Evolutionary conservation across 2,329 filamentous ascomycete species (phyloP), one percentile per base, ranked within the genome.

Genomic region (Salinomyces thailandicus): DNA sequence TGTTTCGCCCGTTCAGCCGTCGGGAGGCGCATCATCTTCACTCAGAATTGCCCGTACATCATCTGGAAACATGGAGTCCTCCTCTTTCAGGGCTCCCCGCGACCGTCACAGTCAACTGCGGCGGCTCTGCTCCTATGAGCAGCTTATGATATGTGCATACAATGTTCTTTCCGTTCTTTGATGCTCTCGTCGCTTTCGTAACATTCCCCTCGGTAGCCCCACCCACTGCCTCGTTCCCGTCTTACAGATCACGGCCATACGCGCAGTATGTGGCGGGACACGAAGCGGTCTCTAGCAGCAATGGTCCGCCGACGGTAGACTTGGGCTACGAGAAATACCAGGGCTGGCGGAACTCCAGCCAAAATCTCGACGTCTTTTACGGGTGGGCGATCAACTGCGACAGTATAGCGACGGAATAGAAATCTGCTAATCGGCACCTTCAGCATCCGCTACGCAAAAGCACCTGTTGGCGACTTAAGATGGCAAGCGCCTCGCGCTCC

Each of bases 401-500:
- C 13, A 17, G 8, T 27, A 20, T 19, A 7, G 5, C 6, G 24
- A n/a, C n/a, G 13, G 27, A 20, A 18, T 19, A 20, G 14, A 18
- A 5, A 4, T 5, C 18, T 38, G 36, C 33, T 26, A 12, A 9
- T 3, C 12, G 17, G 2, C 17, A 13, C n/a, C n/a, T n/a, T n/a
- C 31, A 53, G 50, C 8, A 51, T 54, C 12, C 52, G 52, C 9
- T 54, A 47, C 30, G 52, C 49, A 16, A 34, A 43, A 26, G 31
- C 49, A 3, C 49, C 52, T 1, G 32, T 36, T 2, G 52, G 51
- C 9, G 39, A 40, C 6, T 31, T 50, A 8, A 34, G 53, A 34
- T 55, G 46, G 46, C 53, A 54, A 35, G 44, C 50, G 12, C 53
- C 53, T 18, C 43, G 41, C 30, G 31, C 48, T 28, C 52, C 52